Base-by-base conservation (phyloP, 768 basidiomycete species). In the Mycena polygramma region DNA sequence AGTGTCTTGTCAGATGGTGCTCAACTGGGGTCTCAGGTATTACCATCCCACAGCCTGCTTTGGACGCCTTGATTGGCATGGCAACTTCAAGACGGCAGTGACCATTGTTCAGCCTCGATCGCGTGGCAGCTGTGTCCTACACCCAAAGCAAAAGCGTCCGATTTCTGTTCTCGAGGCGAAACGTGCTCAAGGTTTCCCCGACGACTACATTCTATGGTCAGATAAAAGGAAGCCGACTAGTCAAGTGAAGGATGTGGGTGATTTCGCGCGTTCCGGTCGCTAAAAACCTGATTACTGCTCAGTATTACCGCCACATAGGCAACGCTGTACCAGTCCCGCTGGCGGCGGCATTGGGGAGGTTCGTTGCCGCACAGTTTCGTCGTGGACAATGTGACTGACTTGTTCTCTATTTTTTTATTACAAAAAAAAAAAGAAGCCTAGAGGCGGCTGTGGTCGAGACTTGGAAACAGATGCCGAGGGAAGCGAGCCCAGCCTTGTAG, bases 301-400 rank as follows among this genome's bases (percentile, higher is more conserved):
- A 94, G 93, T 91, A 91, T 89, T 83, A 90, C 66, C 83, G 87
- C 57, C 93, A 94, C 71, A 94, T 94, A 53, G 94, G 93, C 0
- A 94, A 94, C 75, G 93, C 92, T 3, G 93, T 94, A 9, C 92
- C 93, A 4, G 84, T 93, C 10, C 90, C 90, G 4, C 83, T 94
- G 26, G 91, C 91, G 6, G 80, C 86, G 13, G 91, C 91, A 4
- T 81, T 94, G 2, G 91, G 91, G 30, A 30, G 30, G 30, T 30
- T 30, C 30, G 30, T 30, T 30, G 2, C 30, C 30, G 30, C 30
- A 30, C 30, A 30, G 30, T 30, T n/a, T 30, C 30, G 30, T 30
- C 30, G 2, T 30, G 30, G 6, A 30, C 30, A 30, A 30, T 30
- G 30, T 30, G 30, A 30, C 30, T 30, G 30, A 30, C 30, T 30